Evolutionary conservation across 2,329 filamentous ascomycete species (phyloP).

Genomic region (Calonectria naviculata): DNA sequence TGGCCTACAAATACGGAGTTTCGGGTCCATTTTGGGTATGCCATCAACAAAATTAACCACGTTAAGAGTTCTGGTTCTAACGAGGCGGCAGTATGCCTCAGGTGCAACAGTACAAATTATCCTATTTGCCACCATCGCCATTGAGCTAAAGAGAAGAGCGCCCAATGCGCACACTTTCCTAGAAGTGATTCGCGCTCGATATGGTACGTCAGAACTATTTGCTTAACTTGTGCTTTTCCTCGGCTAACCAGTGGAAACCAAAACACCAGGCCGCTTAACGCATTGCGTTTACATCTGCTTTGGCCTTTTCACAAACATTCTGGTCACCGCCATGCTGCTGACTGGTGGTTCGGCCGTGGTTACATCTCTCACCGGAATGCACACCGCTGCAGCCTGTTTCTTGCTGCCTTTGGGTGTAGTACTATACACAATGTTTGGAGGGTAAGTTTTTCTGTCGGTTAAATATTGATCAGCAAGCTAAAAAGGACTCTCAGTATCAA

Average conservation of each 20-base stretch:
- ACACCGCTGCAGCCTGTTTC: background rate
- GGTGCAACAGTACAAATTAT: slow-evolving; percentile 63
- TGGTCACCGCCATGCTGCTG: background rate
- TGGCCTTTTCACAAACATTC: background rate
- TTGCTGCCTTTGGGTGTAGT: background rate
- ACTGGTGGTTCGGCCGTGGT: background rate
- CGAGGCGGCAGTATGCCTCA: background rate
- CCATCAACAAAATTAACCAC: background rate
- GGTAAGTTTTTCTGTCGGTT: background rate
- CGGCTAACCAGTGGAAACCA: background rate
- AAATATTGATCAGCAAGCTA: background rate
- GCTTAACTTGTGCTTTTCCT: too few species aligned
- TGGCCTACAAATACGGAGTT: background rate
- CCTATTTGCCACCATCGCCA: slow-evolving; percentile 88
- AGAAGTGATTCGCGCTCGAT: slow-evolving; percentile 84
- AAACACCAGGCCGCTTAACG: background rate
- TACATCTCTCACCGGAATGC: background rate
- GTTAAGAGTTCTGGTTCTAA: background rate
- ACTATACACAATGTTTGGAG: background rate
- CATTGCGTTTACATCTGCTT: background rate
- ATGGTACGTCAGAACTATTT: slow-evolving; percentile 70
- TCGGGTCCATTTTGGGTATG: background rate
- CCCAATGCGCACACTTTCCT: slow-evolving; percentile 89
- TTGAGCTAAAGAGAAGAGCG: slow-evolving; percentile 85
- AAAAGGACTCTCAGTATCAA: background rate